phyloP scores from a whole-genome alignment of 805 yeast genomes.

The Teunomyces barrocoloradensis region DNA sequence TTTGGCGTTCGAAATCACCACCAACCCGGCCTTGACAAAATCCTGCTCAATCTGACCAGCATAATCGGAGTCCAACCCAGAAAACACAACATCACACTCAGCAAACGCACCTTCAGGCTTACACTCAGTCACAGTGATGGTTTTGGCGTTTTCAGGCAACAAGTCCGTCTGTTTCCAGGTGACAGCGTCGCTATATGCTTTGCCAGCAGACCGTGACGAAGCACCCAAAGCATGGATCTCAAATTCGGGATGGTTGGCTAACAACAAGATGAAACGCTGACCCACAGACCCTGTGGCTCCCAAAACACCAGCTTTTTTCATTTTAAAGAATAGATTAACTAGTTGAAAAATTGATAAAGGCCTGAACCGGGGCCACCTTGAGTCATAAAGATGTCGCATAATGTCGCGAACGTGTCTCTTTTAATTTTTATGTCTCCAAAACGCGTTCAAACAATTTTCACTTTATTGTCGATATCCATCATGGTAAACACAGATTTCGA shows the following conservation, averaged over 20 bases:
- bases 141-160: conserved; percentile 66
- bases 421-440: background rate
- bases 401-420: background rate
- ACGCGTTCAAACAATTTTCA: conserved; percentile 4
- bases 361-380: background rate
- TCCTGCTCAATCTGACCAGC: conserved; percentile 92
- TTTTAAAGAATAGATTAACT: background rate
- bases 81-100: conserved; percentile 91
- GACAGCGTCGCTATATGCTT: conserved; percentile 77
- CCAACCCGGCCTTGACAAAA: conserved; percentile 76
- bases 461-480: background rate
- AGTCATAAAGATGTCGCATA: background rate
- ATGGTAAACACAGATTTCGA: conserved; percentile 77
- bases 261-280: conserved; percentile 84
- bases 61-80: conserved; percentile 88
- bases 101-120: conserved; percentile 65
- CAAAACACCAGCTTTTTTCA: conserved; percentile 75
- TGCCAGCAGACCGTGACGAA: conserved; percentile 90
- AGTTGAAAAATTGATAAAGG: background rate
- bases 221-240: conserved; percentile 87
- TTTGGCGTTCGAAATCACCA: conserved; percentile 91
- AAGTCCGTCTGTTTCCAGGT: conserved; percentile 91
- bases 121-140: conserved; percentile 74
- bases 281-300: conserved; percentile 99
- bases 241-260: conserved; percentile 87